Evolutionary conservation across 192 early-diverging fungal species (phyloP).

Genomic region (Coemansia sp.): DNA sequence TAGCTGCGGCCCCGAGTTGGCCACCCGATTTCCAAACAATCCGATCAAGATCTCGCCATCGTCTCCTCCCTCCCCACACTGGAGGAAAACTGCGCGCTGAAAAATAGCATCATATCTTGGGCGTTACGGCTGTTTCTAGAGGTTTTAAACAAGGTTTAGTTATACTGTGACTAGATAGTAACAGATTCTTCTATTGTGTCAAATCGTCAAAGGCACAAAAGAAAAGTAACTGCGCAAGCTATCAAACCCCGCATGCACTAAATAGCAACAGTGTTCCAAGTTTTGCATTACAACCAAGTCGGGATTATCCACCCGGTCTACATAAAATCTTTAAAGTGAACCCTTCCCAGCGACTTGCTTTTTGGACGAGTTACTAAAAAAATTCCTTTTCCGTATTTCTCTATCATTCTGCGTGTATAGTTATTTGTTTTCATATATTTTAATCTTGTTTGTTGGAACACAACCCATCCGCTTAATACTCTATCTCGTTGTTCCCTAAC

Average conservation of each 20-base stretch:
- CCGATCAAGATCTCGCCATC: background rate
- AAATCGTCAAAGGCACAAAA: background rate
- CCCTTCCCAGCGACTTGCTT: background rate
- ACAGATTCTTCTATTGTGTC: background rate
- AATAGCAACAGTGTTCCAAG: conserved; percentile 1
- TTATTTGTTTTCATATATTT: conserved; percentile 3
- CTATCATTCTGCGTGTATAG: background rate
- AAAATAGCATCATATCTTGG: background rate
- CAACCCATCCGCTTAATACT: conserved; percentile 2
- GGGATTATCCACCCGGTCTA: background rate
- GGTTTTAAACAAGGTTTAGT: background rate
- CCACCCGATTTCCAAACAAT: background rate
- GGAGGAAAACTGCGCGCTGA: background rate
- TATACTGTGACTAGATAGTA: background rate
- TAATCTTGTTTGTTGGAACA: conserved; percentile 6
- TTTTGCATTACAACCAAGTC: background rate
- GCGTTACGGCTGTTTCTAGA: conserved; percentile 5
- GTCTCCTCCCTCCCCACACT: background rate
- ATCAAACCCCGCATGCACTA: background rate
- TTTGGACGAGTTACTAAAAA: conserved; percentile 2
- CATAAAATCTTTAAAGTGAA: background rate
- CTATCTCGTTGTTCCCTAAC: conserved; percentile 3
- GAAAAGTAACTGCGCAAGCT: background rate
- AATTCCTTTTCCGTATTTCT: background rate
- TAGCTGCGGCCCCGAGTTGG: background rate